phyloP scores from a whole-genome alignment of 352 stramenopile genomes.

The Thalassiosira hispida region DNA sequence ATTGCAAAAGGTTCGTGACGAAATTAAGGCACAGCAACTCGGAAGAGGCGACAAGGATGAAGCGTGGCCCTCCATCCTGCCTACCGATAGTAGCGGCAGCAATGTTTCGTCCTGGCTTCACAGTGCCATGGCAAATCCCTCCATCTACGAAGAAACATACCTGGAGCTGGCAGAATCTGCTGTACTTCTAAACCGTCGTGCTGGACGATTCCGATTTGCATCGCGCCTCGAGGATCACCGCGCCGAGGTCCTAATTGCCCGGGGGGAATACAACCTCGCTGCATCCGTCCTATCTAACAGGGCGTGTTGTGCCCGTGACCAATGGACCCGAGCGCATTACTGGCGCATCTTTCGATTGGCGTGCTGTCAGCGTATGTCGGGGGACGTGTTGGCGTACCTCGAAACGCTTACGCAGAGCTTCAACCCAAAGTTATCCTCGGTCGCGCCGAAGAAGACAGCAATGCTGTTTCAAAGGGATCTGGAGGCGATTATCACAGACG shows the following conservation, averaged over 20 bases:
- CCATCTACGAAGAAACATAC: constrained; percentile 60
- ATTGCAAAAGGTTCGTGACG: constrained; percentile 23
- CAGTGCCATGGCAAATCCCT: constrained; percentile 27
- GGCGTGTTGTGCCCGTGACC: constrained; percentile 53
- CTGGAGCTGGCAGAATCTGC: constrained; percentile 60
- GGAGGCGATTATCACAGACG: constrained; percentile 62
- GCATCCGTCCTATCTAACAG: constrained; percentile 40
- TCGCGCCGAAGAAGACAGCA: constrained; percentile 61
- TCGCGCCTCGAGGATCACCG: constrained; percentile 66
- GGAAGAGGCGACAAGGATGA: neutral
- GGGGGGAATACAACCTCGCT: constrained; percentile 48
- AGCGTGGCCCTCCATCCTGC: constrained; percentile 21
- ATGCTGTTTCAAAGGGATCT: constrained; percentile 69
- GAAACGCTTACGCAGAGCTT: constrained; percentile 78
- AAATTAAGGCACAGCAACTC: constrained; percentile 9
- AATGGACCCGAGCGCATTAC: constrained; percentile 76
- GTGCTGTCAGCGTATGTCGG: constrained; percentile 69
- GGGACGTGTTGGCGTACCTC: constrained; percentile 66
- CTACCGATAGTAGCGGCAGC: neutral
- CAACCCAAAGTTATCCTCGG: constrained; percentile 48
- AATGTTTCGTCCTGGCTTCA: constrained; percentile 42
- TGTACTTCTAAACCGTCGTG: constrained; percentile 54
- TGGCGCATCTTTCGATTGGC: constrained; percentile 78
- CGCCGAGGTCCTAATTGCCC: constrained; percentile 62
- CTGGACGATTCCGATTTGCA: constrained; percentile 58